phyloP scores from a whole-genome alignment of 2,329 filamentous ascomycete genomes.

The Cladosporium sp. region DNA sequence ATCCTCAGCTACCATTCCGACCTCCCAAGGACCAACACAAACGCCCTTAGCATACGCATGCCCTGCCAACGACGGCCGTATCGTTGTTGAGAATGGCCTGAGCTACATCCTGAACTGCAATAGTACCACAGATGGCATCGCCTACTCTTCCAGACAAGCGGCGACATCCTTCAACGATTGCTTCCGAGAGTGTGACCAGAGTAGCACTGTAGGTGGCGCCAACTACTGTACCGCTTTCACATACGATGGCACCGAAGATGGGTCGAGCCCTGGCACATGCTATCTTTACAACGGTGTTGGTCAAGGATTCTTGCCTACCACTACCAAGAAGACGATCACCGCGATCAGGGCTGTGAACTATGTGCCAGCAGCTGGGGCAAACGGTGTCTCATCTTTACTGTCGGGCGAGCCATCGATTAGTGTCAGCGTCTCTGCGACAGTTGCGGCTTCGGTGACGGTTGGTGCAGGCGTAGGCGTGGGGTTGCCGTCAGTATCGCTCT shows the following conservation, averaged over 20 bases:
- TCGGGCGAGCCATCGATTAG: neutral
- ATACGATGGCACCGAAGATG: conserved; percentile 17
- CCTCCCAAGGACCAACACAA: conserved; percentile 16
- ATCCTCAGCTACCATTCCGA: conserved; percentile 16
- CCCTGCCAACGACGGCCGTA: conserved; percentile 17
- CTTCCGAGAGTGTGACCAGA: conserved; percentile 20
- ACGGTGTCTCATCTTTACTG: neutral
- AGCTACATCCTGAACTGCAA: conserved; percentile 21
- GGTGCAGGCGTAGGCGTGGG: neutral
- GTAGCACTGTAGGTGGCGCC: conserved; percentile 15
- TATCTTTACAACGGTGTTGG: conserved; percentile 21
- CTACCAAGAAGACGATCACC: conserved; percentile 12
- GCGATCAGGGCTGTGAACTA: conserved; percentile 23
- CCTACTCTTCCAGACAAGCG: conserved; percentile 14
- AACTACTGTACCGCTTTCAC: conserved; percentile 23
- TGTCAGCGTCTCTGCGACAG: neutral
- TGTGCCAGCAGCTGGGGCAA: neutral
- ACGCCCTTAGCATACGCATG: conserved; percentile 19
- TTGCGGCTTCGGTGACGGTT: neutral
- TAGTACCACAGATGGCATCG: conserved; percentile 15
- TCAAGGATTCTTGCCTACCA: conserved; percentile 13
- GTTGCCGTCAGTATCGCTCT: neutral
- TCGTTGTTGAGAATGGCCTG: conserved; percentile 19
- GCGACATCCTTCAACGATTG: conserved; percentile 22
- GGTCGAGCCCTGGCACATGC: conserved; percentile 20